Evolutionary conservation across 2,329 filamentous ascomycete genomes (phyloP), one percentile per base, ranked within the genome.

Genomic region (Venturia aucupariae): DNA sequence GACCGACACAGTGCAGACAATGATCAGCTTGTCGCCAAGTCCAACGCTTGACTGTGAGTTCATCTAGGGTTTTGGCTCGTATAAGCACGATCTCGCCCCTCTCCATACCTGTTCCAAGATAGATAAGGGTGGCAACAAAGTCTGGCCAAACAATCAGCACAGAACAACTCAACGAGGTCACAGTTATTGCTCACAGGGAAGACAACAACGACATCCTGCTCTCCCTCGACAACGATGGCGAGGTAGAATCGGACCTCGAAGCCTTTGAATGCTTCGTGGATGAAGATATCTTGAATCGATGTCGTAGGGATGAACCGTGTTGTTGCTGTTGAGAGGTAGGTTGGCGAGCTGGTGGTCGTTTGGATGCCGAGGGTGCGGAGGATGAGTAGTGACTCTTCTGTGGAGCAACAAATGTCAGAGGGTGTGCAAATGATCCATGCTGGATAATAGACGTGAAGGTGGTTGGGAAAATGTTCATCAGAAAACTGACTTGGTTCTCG

Each of bases 211-310:
- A 96, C 84, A 68, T 94, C 88, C 63, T 88, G 84, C 76, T 97
- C 93, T 2, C 87, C 92, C 69, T 95, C 89, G 22, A 97, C 91
- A 63, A 97, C 88, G 38, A 97, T 90, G 4, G 90, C 86, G 10
- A 99, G 79, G 72, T 96, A 97, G 72, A 93, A 96, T 48, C 88
- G 80, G 42, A 97, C 92, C 76, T 92, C 90, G 71, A 97, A 96
- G 0, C 92, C 92, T 65, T 85, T 86, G 76, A 97, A 97, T 3
- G 92, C 94, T 79, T 99, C 94, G 74, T 97, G 92, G 61, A 99
- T 90, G 63, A 97, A 85, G 65, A 99, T 88, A 74, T 99, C 94
- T 72, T 90, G 90, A 65, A 99, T 95, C 76, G 90, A 87, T 55
- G 89, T 90, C 0, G 93, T 96, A 0, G 94, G 93, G 66, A 99